Percentiles rank a stretch among this genome's conserved stretches.
These are phyloP conservation scores for Colletotrichum camelliae DNA, from an alignment of 2,329 filamentous ascomycete species.

Conservation along the genomic window DNA sequence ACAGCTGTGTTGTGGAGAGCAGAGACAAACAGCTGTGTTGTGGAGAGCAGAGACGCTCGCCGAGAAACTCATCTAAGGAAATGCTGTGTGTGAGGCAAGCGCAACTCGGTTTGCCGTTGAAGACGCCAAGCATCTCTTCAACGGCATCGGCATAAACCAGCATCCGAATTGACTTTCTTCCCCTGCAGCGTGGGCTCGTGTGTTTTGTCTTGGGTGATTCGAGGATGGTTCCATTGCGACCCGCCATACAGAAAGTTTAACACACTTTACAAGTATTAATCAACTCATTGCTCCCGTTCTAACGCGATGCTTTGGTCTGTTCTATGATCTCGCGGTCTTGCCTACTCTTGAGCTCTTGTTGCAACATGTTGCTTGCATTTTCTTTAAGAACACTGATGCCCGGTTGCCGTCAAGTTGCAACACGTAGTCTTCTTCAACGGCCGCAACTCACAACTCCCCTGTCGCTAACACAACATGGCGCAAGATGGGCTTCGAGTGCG, in stretches of 20 bases:
- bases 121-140: not conserved
- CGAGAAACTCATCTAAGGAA: not conserved
- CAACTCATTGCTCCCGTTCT: not conserved
- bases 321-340: not conserved
- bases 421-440: not conserved
- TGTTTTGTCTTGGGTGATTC: not conserved
- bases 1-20: not conserved
- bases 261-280: not conserved
- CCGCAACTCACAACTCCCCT: not conserved
- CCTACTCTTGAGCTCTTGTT: not conserved
- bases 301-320: not conserved
- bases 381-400: not conserved
- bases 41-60: not conserved
- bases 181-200: not conserved
- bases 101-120: not conserved
- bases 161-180: not conserved
- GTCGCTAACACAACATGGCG: not conserved
- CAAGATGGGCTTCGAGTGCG: not conserved
- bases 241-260: not conserved
- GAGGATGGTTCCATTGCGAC: not conserved
- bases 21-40: not conserved
- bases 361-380: not conserved
- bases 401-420: not conserved
- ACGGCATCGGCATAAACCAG: not conserved
- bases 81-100: not conserved